Percentiles rank a stretch among this genome's conserved stretches.
These are phyloP conservation scores for Cercospora canescens DNA, from an alignment of 2,329 filamentous ascomycete species.

Conservation along the genomic window DNA sequence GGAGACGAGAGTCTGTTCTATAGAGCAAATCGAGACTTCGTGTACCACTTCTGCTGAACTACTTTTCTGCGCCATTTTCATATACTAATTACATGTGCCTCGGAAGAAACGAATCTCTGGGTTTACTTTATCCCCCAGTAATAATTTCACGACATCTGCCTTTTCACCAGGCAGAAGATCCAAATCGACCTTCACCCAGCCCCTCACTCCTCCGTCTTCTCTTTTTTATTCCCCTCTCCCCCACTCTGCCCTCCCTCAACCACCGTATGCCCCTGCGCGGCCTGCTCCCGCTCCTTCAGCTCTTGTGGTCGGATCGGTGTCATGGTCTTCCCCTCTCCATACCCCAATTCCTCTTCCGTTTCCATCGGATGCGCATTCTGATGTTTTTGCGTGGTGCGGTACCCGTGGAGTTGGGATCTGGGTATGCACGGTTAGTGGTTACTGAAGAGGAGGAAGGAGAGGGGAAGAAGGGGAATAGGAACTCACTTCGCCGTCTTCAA, in stretches of 20 bases:
- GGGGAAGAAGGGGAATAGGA: too few species aligned
- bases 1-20: not conserved
- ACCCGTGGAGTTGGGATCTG: not conserved
- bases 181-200: not conserved
- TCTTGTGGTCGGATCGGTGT: conserved; percentile 2
- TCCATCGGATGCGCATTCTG: not conserved
- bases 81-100: not conserved
- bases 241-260: not conserved
- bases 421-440: not conserved
- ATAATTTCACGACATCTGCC: too few species aligned
- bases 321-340: conserved; percentile 1
- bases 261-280: conserved; percentile 3
- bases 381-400: not conserved
- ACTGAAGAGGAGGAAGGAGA: not conserved
- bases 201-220: not conserved
- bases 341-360: not conserved
- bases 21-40: not conserved
- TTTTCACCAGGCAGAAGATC: too few species aligned
- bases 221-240: not conserved
- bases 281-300: not conserved
- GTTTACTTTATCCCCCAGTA: too few species aligned
- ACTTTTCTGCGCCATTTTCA: not conserved
- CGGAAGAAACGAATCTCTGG: too few species aligned
- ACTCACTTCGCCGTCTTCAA: not conserved
- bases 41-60: not conserved